These are phyloP conservation scores for Aureobasidium musti DNA, from an alignment of 2,329 filamentous ascomycete genomes.

Conservation along the genomic window DNA sequence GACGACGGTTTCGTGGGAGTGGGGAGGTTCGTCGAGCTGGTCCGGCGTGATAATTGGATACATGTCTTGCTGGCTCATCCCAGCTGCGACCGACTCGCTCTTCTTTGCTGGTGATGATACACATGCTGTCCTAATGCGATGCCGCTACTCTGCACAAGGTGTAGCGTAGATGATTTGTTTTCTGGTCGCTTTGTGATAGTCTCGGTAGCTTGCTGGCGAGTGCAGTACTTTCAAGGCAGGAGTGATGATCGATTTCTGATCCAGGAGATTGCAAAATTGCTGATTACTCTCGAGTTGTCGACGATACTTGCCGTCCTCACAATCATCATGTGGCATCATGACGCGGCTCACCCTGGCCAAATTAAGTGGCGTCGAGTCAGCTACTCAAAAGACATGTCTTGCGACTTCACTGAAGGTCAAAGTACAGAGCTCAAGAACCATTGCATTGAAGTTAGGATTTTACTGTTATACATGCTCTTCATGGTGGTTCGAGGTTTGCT, in stretches of 20 bases:
- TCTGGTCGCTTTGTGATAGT: neutral
- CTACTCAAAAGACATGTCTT: neutral
- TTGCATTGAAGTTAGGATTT: neutral
- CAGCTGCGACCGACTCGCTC: conserved; percentile 32
- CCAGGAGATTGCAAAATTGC: neutral
- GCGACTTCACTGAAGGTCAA: neutral
- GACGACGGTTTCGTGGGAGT: conserved; percentile 6
- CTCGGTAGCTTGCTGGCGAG: neutral
- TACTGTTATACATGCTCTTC: neutral
- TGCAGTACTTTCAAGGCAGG: neutral
- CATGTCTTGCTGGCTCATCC: conserved; percentile 38
- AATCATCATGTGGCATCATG: conserved; percentile 7
- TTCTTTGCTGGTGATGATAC: conserved; percentile 37
- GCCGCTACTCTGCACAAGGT: neutral
- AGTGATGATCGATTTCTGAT: neutral
- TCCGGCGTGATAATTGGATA: conserved; percentile 40
- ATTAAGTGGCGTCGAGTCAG: neutral
- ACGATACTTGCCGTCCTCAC: conserved; percentile 8
- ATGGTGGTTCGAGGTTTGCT: neutral
- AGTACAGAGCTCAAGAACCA: neutral
- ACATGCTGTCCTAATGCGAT: conserved; percentile 33
- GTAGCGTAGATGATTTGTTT: neutral
- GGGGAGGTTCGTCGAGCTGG: conserved; percentile 28
- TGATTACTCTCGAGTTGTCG: neutral
- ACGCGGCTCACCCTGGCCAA: neutral